Conservation (phyloP, 1,284 basidiomycete species). For the Heimioporus punctisporus region DNA sequence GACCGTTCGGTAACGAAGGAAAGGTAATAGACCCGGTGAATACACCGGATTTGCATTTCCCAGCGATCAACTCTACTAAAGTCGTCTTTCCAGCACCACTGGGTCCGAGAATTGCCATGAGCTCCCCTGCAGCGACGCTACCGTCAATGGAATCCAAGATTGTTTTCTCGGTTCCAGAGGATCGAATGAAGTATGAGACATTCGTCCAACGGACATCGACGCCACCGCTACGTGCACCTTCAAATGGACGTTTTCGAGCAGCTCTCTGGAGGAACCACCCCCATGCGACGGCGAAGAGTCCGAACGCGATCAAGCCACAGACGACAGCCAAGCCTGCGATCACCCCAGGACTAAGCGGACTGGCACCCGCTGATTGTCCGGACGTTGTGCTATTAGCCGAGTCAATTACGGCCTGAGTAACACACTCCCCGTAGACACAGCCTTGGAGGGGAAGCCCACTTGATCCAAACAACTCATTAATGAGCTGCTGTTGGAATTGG, state of each 20-base stretch:
- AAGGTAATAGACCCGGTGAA: constrained; percentile 67
- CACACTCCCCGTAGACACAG: constrained; percentile 87
- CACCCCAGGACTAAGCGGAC: constrained; percentile 71
- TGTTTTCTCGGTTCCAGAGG: constrained; percentile 53
- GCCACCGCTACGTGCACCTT: constrained; percentile 44
- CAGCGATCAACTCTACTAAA: constrained; percentile 82
- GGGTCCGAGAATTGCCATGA: constrained; percentile 89
- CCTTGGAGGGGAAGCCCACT: constrained; percentile 68
- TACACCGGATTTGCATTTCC: constrained; percentile 74
- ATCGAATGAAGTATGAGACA: constrained; percentile 67
- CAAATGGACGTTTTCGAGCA: constrained; percentile 51
- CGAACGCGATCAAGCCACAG: constrained; percentile 61
- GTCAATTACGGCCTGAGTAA: constrained; percentile 78
- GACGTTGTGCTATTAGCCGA: constrained; percentile 37
- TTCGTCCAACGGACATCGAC: constrained; percentile 72
- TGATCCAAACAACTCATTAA: constrained; percentile 72
- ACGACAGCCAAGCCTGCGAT: constrained; percentile 89
- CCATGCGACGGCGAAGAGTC: constrained; percentile 57
- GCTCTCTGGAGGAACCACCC: constrained; percentile 64
- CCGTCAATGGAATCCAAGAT: constrained; percentile 78
- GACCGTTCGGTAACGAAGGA: constrained; percentile 36
- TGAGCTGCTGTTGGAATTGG: constrained; percentile 71
- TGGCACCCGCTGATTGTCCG: constrained; percentile 29
- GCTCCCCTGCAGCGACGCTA: constrained; percentile 70
- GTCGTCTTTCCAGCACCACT: constrained; percentile 90